A percentile compares a stretch with the other conserved stretches of the same genome.
Conservation (phyloP, 2,329 filamentous ascomycete genomes). For the Chalara sp. region DNA sequence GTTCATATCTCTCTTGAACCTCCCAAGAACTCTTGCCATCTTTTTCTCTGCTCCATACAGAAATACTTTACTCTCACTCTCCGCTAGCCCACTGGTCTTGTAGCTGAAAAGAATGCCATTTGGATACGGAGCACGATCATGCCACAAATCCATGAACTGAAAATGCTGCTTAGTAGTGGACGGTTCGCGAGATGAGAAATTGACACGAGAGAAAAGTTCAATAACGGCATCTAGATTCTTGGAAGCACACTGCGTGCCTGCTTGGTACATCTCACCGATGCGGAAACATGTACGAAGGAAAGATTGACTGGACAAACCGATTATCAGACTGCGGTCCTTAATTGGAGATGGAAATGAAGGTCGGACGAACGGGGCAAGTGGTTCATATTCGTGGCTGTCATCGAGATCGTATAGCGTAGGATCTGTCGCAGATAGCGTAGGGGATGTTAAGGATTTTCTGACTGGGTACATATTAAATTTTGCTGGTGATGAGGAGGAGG, state of each 20-base stretch:
- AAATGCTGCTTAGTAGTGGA: slow-evolving; percentile 50
- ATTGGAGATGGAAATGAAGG: slow-evolving; percentile 42
- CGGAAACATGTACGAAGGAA: slow-evolving; percentile 56
- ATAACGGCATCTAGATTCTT: slow-evolving; percentile 48
- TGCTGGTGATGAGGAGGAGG: background rate
- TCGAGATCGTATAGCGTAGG: slow-evolving; percentile 8
- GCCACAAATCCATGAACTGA: slow-evolving; percentile 56
- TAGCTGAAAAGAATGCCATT: slow-evolving; percentile 39
- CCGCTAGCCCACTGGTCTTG: slow-evolving; percentile 36
- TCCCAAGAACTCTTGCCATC: slow-evolving; percentile 42
- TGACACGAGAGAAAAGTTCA: slow-evolving; percentile 58
- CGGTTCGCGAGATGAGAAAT: slow-evolving; percentile 47
- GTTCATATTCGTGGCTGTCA: slow-evolving; percentile 22
- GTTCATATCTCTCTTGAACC: slow-evolving; percentile 36
- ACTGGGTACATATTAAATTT: background rate
- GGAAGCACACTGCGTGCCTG: slow-evolving; percentile 34
- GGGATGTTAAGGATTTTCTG: background rate
- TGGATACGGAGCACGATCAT: slow-evolving; percentile 48
- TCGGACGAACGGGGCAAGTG: slow-evolving; percentile 39
- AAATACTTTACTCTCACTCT: slow-evolving; percentile 38
- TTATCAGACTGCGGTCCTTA: slow-evolving; percentile 45
- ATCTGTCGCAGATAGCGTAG: background rate
- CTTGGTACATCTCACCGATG: slow-evolving; percentile 51
- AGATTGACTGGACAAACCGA: slow-evolving; percentile 40
- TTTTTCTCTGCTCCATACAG: slow-evolving; percentile 26